Conservation (phyloP, 2,329 filamentous ascomycete species). For the Xylariaceae sp. region DNA sequence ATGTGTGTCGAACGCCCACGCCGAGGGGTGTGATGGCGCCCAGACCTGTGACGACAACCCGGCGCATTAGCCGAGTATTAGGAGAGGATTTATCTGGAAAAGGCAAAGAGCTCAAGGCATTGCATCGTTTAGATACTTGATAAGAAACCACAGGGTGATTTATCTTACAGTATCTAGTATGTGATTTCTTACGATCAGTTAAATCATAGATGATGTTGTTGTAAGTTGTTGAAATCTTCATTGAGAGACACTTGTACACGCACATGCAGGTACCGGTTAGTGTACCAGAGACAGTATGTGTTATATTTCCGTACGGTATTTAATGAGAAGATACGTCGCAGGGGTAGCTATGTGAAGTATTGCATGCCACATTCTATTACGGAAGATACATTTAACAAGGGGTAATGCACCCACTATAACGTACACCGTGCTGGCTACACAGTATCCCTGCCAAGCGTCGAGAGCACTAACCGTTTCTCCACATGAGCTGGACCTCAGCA, state of each 20-base stretch:
- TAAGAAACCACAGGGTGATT: neutral
- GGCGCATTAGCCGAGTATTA: constrained; percentile 45
- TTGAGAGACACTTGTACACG: neutral
- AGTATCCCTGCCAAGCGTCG: neutral
- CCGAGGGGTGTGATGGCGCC: constrained; percentile 80
- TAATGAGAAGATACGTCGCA: no score
- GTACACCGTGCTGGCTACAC: neutral
- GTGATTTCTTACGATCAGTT: neutral
- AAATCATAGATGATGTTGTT: neutral
- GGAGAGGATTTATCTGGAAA: neutral
- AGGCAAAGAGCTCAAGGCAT: neutral
- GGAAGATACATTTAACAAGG: no score
- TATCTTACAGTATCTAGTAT: neutral
- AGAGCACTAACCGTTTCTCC: neutral
- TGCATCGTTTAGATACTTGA: neutral
- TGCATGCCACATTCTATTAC: no score
- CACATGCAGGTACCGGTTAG: neutral
- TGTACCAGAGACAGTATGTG: no score
- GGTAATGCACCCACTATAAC: neutral
- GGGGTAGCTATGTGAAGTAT: no score
- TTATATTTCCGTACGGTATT: no score
- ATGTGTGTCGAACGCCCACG: constrained; percentile 70
- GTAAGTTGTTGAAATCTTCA: neutral
- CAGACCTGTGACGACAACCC: constrained; percentile 79
- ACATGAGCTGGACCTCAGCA: constrained; percentile 4